phyloP scores from a whole-genome alignment of 345 rosid genomes.

The Sisymbrium irio region DNA sequence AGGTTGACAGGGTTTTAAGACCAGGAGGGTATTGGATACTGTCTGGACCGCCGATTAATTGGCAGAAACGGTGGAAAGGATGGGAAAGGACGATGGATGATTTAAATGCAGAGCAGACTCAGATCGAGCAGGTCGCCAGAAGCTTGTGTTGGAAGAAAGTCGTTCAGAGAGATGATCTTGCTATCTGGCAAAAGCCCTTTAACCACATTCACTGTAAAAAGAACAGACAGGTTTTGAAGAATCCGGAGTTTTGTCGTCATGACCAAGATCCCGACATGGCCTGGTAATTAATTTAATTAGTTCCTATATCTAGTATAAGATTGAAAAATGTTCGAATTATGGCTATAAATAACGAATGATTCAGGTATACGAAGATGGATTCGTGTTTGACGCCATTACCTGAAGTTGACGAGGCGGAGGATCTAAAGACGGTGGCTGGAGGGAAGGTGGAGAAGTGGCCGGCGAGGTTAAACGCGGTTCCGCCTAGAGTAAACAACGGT shows the following conservation, averaged over 20 bases:
- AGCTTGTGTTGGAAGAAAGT: slow-evolving; percentile 89
- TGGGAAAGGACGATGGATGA: slow-evolving; percentile 71
- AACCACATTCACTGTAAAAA: slow-evolving; percentile 75
- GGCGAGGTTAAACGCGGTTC: slow-evolving; percentile 58
- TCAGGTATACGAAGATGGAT: slow-evolving; percentile 83
- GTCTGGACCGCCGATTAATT: slow-evolving; percentile 91
- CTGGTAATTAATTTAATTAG: slow-evolving; percentile 52
- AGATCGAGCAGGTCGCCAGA: slow-evolving; percentile 56
- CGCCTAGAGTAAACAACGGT: slow-evolving; percentile 74
- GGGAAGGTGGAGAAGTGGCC: slow-evolving; percentile 81
- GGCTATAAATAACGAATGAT: not conserved
- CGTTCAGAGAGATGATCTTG: slow-evolving; percentile 59
- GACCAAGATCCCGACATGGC: slow-evolving; percentile 71
- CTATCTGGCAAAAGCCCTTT: slow-evolving; percentile 85
- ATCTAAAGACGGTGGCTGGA: slow-evolving; percentile 55
- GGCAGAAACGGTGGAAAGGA: slow-evolving; percentile 79
- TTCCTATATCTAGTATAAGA: not conserved
- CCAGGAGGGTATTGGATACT: slow-evolving; percentile 96
- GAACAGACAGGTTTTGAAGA: slow-evolving; percentile 50
- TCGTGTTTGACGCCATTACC: slow-evolving; percentile 83
- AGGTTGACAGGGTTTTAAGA: slow-evolving; percentile 77
- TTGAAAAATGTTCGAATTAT: not conserved
- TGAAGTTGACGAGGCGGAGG: slow-evolving; percentile 48
- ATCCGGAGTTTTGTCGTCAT: slow-evolving; percentile 65
- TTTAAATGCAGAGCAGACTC: slow-evolving; percentile 54